A percentile compares a stretch with the other conserved stretches of the same genome.
Evolutionary conservation across 2,329 filamentous ascomycete genomes (phyloP).

Genomic region (Cytospora piceae): DNA sequence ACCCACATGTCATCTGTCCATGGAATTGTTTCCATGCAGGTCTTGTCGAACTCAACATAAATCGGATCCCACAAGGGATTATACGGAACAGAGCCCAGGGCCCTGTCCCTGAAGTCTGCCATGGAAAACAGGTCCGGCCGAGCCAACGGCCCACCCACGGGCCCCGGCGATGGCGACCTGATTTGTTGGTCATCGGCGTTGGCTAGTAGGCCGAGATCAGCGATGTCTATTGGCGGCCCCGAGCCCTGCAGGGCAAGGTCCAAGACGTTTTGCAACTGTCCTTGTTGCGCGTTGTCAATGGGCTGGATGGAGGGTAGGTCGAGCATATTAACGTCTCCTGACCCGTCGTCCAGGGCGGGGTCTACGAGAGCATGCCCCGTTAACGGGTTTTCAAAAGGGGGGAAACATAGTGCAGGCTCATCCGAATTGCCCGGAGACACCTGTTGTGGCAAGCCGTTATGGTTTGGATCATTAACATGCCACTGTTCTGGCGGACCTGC

Average conservation of each 20-base stretch:
- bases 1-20: not conserved
- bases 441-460: not conserved
- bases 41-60: not conserved
- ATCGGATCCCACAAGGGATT: not conserved
- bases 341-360: not conserved
- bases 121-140: not conserved
- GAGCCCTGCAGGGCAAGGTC: not conserved
- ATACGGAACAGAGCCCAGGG: not conserved
- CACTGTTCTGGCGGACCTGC: not conserved
- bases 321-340: not conserved
- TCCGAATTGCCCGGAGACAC: not conserved
- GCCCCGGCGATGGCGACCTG: not conserved
- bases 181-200: not conserved
- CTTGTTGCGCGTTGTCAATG: not conserved
- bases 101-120: not conserved
- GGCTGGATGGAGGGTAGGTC: not conserved
- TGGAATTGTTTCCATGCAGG: not conserved
- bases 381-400: not conserved
- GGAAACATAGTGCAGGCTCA: not conserved
- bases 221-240: not conserved
- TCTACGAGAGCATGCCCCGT: not conserved
- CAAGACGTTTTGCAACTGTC: not conserved
- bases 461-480: not conserved
- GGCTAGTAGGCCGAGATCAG: not conserved
- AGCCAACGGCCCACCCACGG: not conserved